Conservation (phyloP, 345 rosid species). For the Odontarrhena argentea region DNA sequence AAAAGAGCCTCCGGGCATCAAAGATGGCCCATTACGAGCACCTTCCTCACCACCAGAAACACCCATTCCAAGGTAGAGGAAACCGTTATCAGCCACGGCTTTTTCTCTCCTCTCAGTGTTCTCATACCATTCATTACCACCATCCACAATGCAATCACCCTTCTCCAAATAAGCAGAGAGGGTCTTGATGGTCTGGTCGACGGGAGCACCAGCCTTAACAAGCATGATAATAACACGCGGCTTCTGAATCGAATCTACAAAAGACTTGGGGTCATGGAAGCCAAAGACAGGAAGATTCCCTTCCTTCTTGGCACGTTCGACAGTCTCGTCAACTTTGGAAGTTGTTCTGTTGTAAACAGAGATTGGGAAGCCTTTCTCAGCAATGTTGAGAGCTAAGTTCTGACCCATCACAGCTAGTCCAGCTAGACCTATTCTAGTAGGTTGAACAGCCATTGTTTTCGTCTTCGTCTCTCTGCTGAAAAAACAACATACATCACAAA, state of each 20-base stretch:
- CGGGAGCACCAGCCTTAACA: conserved; percentile 94
- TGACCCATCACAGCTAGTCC: conserved; percentile 99
- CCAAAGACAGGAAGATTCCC: conserved; percentile 81
- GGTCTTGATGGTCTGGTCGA: conserved; percentile 86
- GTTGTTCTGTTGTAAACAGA: conserved; percentile 91
- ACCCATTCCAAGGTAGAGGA: conserved; percentile 96
- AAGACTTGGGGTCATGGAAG: conserved; percentile 83
- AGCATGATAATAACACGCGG: conserved; percentile 96
- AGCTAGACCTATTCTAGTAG: conserved; percentile 88
- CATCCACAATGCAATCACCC: conserved; percentile 94
- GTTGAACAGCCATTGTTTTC: conserved; percentile 59
- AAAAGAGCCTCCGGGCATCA: conserved; percentile 96
- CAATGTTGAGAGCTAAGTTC: conserved; percentile 90
- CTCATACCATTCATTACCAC: conserved; percentile 98
- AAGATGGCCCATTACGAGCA: conserved; percentile 84
- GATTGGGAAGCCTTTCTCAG: conserved; percentile 94
- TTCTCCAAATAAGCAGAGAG: conserved; percentile 83
- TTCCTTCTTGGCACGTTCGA: conserved; percentile 82
- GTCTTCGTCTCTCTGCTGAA: conserved; percentile 37
- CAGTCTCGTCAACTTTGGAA: conserved; percentile 89
- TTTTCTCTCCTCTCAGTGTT: conserved; percentile 93
- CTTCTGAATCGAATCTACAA: conserved; percentile 78
- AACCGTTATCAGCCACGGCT: conserved; percentile 64
- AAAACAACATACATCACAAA: neutral
- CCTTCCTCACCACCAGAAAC: conserved; percentile 99